Base-by-base conservation (phyloP, 2,329 filamentous ascomycete species). In the Aspergillus vadensis region DNA sequence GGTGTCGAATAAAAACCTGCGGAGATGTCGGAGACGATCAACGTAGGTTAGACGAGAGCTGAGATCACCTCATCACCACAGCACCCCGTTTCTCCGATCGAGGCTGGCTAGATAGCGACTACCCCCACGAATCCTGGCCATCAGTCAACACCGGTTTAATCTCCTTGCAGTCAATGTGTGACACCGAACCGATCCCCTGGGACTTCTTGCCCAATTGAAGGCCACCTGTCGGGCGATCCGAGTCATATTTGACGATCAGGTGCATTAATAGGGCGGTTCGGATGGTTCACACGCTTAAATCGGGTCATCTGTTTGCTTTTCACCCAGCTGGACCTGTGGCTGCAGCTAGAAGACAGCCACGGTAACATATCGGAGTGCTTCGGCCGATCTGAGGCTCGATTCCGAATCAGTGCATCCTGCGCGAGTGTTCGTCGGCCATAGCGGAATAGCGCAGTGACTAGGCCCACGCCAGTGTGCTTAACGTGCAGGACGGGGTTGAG, bases 121-220 rank as follows among this genome's bases (percentile, higher is more conserved):
- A 30, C 36, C 32, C n/a, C 21, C 53, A 48, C 41, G 41, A 9
- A 14, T 25, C 43, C 17, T 27, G 14, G 30, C 47, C 10, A 32
- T 27, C 25, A 50, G 14, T 30, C 47, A 17, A 30, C 30, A 30
- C 27, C n/a, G 14, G 9, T 14, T n/a, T 9, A 17, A 50, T 17
- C 19, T n/a, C 36, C 36, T 57, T 66, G 59, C 55, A 58, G 57
- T 38, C 49, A 49, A 41, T 48, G 51, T 61, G 64, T 53, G 52
- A 65, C 59, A 48, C 52, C 39, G 61, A 57, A 60, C 65, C 65
- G 64, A 51, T 55, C 50, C 48, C 52, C 51, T 60, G 65, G 65
- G 44, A 59, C 52, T 47, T 15, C 38, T 25, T n/a, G 25, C 44
- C 65, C 63, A 64, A 67, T 65, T 25, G 32, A 52, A 57, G 15